Conservation (phyloP, 768 basidiomycete species). For the Grammothele lineata region DNA sequence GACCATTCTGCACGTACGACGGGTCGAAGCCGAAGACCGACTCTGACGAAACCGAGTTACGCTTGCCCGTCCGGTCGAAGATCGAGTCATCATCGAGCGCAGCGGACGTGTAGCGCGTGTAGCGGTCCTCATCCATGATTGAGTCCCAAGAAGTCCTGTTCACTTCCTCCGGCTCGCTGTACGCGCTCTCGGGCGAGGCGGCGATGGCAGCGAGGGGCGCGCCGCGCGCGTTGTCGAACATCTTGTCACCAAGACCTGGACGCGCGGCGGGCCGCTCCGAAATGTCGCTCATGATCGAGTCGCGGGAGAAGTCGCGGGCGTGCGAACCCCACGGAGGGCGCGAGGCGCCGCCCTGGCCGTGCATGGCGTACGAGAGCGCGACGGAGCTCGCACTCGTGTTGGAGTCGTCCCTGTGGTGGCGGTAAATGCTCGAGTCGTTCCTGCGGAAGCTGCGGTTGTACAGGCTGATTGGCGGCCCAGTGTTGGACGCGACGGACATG, state of each 20-base stretch:
- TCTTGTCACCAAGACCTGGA: constrained; percentile 82
- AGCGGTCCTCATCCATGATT: constrained; percentile 50
- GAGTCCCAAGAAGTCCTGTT: constrained; percentile 56
- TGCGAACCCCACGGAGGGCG: constrained; percentile 60
- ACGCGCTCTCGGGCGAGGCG: constrained; percentile 55
- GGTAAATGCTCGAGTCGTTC: constrained; percentile 49
- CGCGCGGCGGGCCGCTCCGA: constrained; percentile 55
- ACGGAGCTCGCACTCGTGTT: constrained; percentile 53
- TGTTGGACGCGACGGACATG: constrained; percentile 48
- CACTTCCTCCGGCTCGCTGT: constrained; percentile 24
- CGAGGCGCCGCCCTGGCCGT: constrained; percentile 38
- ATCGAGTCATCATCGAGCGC: constrained; percentile 26
- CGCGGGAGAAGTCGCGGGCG: constrained; percentile 51
- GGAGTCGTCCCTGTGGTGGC: constrained; percentile 54
- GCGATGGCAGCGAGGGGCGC: constrained; percentile 60
- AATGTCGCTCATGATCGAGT: constrained; percentile 64
- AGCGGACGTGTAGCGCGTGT: constrained; percentile 24
- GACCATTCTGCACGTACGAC: constrained; percentile 26
- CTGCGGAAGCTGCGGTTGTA: constrained; percentile 66
- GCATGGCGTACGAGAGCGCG: constrained; percentile 50
- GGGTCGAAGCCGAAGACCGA: constrained; percentile 59
- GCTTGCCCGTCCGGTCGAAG: constrained; percentile 53
- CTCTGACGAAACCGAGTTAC: constrained; percentile 48
- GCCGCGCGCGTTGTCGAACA: constrained; percentile 64
- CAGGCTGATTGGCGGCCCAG: constrained; percentile 60